Base-by-base conservation (phyloP, 2,329 filamentous ascomycete genomes). In the Pleomassaria siparia region DNA sequence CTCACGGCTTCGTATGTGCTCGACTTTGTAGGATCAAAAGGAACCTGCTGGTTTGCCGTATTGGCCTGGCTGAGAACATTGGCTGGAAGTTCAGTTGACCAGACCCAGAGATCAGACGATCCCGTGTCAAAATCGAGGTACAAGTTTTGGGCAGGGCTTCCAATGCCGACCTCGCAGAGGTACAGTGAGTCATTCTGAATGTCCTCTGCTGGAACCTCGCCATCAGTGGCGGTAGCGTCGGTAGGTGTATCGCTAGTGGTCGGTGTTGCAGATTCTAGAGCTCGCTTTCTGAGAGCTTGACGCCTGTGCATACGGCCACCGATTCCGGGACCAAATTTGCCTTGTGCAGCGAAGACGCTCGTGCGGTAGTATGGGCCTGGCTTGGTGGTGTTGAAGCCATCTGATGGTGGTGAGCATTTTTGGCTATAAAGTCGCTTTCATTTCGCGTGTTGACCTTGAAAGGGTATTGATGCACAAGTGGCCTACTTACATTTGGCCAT, bases 81-180 rank as follows among this genome's bases (percentile, higher is more conserved):
- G 18, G 49, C 36, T 13, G 58, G 53, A 1, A 63, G 56, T 39
- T 59, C 54, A 12, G 55, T 63, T 13, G 59, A 63, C 59, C 55
- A 64, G 40, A 72, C 79, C 71, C 69, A 83, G 81, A 87, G 79
- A 67, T 87, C 84, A 24, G 83, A 78, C 47, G 74, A 85, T 44
- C 76, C 85, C 13, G 87, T 90, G 56, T 90, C 87, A 50, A 90
- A 79, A 63, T 88, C 84, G 47, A 90, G 62, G 51, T 82, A 79
- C 53, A 88, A 64, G 18, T 50, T 58, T 40, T 63, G 60, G 1
- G 72, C 79, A 54, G 86, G 82, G 59, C 79, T 72, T 25, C 86
- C 87, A 49, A 89, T 75, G 4, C 73, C 75, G 36, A 89, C 80
- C 0, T 82, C 80, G 49, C 66, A 72, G 6, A 76, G 67, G 57